Evolutionary conservation across 306 rosid species (phyloP), one percentile per base, ranked within the genome.

Genomic region (Trifolium pratense): DNA sequence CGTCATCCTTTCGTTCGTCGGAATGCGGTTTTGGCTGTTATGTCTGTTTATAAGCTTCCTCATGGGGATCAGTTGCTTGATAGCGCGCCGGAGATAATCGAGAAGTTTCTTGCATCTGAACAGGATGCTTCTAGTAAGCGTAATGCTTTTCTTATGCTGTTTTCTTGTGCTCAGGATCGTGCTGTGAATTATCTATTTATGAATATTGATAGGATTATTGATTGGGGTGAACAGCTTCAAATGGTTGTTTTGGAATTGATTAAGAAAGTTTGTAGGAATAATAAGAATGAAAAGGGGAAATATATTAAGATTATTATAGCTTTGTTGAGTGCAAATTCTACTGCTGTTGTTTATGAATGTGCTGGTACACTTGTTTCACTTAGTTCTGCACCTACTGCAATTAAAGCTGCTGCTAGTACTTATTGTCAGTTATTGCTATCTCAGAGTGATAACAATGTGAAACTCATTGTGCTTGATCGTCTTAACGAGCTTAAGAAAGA

Each of bases 371-470:
- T 95, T 3, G 97, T 95, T 23, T 91, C 99, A 0, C 80, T 91
- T 13, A 91, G 97, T 4, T 92, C 97, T 0, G 99, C 99, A 1
- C 97, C 97, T 0, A 95, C 99, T 0, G 99, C 99, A 1, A 90
- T 95, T 66, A 72, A 92, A 4, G 99, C 96, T 2, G 99, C 99
- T 0, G 96, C 99, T 0, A 82, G 67, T 36, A 92, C 97, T 32
- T 95, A 95, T 48, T 83, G 91, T 18, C 97, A 92, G 82, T 76
- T 95, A 12, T 73, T 94, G 81, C 79, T 90, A 23, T 95, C 99
- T 0, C 99, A 95, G 85, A 95, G 99, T 6, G 99, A 95, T 66
- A 95, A 95, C 65, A 95, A 95, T 79, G 99, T 95, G 32, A 95
- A 95, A 74, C 88, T 95, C 52, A 92, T 95, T 26, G 93, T 95